Conservation (phyloP, 2,329 filamentous ascomycete genomes). For the Clonostachys rhizophaga region DNA sequence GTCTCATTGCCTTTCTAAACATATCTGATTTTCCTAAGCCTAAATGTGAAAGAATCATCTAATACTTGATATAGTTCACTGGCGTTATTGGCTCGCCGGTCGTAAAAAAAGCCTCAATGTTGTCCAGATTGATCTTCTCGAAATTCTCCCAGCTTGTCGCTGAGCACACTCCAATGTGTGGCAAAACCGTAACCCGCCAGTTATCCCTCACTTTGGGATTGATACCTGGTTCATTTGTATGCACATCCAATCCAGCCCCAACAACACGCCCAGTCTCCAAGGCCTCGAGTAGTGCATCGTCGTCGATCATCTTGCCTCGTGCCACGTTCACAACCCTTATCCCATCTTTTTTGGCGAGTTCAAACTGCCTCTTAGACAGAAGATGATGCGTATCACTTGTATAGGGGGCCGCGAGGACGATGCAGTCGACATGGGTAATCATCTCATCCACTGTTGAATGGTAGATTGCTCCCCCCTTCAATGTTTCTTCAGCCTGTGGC, state of each 20-base stretch:
- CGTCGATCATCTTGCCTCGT: conserved; percentile 10
- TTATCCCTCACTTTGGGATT: conserved; percentile 8
- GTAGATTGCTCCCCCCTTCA: conserved; percentile 25
- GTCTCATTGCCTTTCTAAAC: too few relatives aligned
- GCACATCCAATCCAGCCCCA: conserved; percentile 9
- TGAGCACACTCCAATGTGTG: conserved; percentile 10
- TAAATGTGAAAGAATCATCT: neutral
- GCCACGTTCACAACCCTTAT: conserved; percentile 10
- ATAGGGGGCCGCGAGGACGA: conserved; percentile 15
- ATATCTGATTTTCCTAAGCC: too few relatives aligned
- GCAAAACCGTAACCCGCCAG: conserved; percentile 7
- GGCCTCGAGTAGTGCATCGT: conserved; percentile 9
- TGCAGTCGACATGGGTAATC: conserved; percentile 28
- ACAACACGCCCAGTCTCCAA: conserved; percentile 6
- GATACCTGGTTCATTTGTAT: conserved; percentile 9
- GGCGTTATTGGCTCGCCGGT: conserved; percentile 6
- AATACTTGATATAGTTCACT: conserved; percentile 4
- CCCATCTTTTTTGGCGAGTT: conserved; percentile 6
- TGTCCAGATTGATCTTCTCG: conserved; percentile 7
- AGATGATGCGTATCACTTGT: conserved; percentile 9
- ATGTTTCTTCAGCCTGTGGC: conserved; percentile 16
- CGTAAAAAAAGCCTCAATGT: conserved; percentile 6
- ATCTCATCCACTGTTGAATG: conserved; percentile 26
- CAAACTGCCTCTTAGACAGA: conserved; percentile 2
- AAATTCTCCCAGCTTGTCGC: conserved; percentile 9